Conservation (phyloP, 1,284 basidiomycete species). For the Cryptococcus maquisensis region DNA sequence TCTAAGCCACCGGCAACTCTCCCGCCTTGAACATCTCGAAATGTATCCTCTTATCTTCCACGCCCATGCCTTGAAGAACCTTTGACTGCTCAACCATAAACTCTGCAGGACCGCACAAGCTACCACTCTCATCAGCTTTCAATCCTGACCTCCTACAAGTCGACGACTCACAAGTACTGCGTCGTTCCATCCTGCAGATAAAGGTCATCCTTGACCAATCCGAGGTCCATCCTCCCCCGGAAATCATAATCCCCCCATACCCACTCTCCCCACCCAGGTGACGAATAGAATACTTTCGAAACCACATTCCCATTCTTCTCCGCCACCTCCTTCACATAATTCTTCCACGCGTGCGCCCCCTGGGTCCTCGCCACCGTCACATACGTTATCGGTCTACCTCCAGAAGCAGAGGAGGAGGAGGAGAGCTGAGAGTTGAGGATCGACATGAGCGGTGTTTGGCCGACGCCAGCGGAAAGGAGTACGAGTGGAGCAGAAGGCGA, state of each 20-base stretch:
- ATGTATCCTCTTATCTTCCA: conserved; percentile 22
- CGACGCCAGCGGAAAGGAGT: conserved; percentile 38
- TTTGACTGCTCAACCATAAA: conserved; percentile 25
- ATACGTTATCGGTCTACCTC: conserved; percentile 11
- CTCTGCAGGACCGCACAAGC: conserved; percentile 30
- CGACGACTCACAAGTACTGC: conserved; percentile 23
- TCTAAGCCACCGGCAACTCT: conserved; percentile 4
- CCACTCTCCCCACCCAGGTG: conserved; percentile 1
- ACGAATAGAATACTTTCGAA: conserved; percentile 21
- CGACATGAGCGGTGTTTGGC: conserved; percentile 34
- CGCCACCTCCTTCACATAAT: conserved; percentile 12
- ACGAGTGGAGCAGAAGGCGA: conserved; percentile 29
- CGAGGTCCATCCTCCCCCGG: conserved; percentile 18
- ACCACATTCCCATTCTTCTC: conserved; percentile 18
- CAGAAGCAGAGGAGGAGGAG: neutral
- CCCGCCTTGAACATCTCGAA: conserved; percentile 34
- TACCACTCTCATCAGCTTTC: neutral
- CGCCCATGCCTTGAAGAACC: conserved; percentile 16
- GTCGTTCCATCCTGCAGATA: conserved; percentile 21
- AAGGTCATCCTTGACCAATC: conserved; percentile 14
- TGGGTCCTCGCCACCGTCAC: conserved; percentile 13
- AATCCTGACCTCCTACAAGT: neutral
- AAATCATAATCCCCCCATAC: conserved; percentile 15
- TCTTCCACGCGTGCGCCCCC: conserved; percentile 13
- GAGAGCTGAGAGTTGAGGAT: conserved; percentile 33